phyloP scores from a whole-genome alignment of 768 basidiomycete species.

The Lactarius psammicola region DNA sequence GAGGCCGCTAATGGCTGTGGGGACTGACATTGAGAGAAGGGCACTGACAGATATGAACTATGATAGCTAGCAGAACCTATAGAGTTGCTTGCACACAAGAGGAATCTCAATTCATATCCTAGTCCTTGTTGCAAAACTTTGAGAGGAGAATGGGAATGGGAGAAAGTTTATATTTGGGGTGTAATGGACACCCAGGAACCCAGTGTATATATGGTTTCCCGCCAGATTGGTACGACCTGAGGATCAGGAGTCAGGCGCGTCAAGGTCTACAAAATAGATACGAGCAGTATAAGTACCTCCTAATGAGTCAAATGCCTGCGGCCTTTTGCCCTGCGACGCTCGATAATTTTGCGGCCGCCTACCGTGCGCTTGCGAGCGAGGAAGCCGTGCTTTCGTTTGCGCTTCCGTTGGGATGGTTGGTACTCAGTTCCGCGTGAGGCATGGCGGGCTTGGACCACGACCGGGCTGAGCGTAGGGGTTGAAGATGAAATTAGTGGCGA shows the following conservation, averaged over 20 bases:
- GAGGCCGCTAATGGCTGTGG: slow-evolving; percentile 4
- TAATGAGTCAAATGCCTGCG: slow-evolving; percentile 81
- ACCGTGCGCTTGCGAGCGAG: slow-evolving; percentile 68
- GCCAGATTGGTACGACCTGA: not conserved
- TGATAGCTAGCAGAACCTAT: slow-evolving; percentile 6
- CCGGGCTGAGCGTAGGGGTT: not conserved
- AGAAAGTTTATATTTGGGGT: not conserved
- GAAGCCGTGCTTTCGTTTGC: slow-evolving; percentile 93
- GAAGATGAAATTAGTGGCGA: not conserved
- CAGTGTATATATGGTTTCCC: not conserved
- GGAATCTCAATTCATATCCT: slow-evolving; percentile 5
- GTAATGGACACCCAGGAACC: not conserved
- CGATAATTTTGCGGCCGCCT: slow-evolving; percentile 70
- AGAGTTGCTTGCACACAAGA: not conserved
- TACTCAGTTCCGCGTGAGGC: slow-evolving; percentile 83
- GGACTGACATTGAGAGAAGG: slow-evolving; percentile 19
- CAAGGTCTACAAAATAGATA: not conserved
- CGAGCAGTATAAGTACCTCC: not conserved
- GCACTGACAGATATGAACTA: slow-evolving; percentile 26
- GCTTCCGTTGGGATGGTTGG: slow-evolving; percentile 90
- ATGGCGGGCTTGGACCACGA: slow-evolving; percentile 55
- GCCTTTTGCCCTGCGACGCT: slow-evolving; percentile 68
- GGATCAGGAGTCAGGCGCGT: not conserved
- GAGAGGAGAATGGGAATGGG: not conserved
- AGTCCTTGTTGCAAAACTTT: not conserved